Evolutionary conservation across 371 early-diverging fungal species (phyloP), one percentile per base, ranked within the genome.

Genomic region (Batkoa obscura): DNA sequence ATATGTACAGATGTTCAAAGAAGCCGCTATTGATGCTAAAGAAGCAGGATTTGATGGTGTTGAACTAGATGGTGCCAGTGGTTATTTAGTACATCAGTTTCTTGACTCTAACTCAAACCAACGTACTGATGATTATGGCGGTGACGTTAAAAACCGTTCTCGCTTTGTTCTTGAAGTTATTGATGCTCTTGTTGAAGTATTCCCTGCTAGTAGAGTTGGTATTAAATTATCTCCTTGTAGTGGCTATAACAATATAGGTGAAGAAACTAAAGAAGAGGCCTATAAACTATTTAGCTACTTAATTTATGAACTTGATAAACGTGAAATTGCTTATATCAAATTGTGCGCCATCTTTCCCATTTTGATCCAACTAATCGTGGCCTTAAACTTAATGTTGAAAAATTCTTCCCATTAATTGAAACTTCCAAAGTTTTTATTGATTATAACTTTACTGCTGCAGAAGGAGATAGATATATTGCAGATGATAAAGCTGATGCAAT

Each of bases 161-260:
- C 68, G 77, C 12, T 71, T 79, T 47, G 42, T 64, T 12, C 41
- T 65, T 0, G 72, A 76, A 45, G 60, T 72, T 17, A 50, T 71
- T 33, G 52, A 66, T 6, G 70, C 88, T 39, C 86, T 83, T 59
- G 70, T 88, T 55, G 79, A 92, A 36, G 55, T 92, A 2, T 88
- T 86, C 6, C 72, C 75, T 31, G 69, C 78, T 0, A 91, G 91
- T 50, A 74, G 74, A 64, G 72, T 78, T 5, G 78, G 70, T 33
- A 68, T 65, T 8, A 60, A 66, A n/a, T 68, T 69, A 33, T 68
- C 34, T 36, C 57, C 57, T n/a, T 83, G 84, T 83, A 73, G 68
- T 31, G 55, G 73, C 1, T 72, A 81, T 23, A 84, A 90, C 39
- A 72, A 80, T 3, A 66, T 81, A 2, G 64, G 67, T 34, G 66